phyloP scores from a whole-genome alignment of 345 rosid genomes.

The Conringia planisiliqua region DNA sequence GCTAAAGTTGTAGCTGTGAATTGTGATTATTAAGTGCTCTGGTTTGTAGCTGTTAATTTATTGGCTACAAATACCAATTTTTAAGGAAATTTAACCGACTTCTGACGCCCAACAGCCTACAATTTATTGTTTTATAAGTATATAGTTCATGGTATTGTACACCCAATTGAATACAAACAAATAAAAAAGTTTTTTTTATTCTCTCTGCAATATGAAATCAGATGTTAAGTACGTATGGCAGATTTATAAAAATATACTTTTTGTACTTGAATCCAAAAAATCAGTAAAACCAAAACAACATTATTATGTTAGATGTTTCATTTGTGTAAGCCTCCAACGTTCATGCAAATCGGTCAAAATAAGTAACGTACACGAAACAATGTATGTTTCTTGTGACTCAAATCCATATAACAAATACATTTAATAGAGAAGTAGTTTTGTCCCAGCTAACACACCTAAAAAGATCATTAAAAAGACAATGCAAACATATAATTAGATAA shows the following conservation, averaged over 20 bases:
- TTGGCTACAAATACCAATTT: neutral
- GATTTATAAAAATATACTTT: neutral
- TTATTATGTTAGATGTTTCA: neutral
- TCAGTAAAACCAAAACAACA: neutral
- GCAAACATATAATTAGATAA: neutral
- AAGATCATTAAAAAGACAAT: neutral
- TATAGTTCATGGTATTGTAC: no score
- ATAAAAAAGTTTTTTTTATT: no score
- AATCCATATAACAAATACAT: neutral
- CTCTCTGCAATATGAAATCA: neutral
- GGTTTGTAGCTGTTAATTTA: neutral
- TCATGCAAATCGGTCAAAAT: neutral
- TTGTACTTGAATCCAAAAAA: neutral
- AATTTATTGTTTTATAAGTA: neutral
- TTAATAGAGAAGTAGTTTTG: neutral
- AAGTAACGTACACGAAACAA: slow-evolving; percentile 19
- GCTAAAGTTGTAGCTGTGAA: neutral
- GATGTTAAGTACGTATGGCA: neutral
- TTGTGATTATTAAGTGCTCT: neutral
- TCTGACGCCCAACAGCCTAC: neutral
- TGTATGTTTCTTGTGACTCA: neutral
- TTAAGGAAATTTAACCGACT: neutral
- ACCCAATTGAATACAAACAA: no score
- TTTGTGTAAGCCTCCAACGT: slow-evolving; percentile 2
- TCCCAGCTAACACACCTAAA: neutral